Base-by-base conservation (phyloP, 2,329 filamentous ascomycete genomes). In the Allantophomopsis lycopodina region DNA sequence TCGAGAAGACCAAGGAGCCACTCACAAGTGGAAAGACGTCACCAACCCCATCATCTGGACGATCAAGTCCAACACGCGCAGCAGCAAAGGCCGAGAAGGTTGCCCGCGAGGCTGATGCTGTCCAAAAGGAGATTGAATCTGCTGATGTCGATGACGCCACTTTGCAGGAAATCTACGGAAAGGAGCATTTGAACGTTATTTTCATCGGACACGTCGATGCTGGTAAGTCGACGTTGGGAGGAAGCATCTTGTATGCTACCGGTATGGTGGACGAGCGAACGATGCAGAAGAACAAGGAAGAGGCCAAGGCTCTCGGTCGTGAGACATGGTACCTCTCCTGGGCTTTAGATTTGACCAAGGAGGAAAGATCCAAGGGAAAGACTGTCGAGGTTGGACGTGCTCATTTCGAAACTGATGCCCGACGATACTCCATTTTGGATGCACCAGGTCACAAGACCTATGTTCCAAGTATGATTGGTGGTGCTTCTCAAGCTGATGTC, bases 201-300 rank as follows among this genome's bases (percentile, higher is more conserved):
- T 95, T 96, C 64, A 83, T 96, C 55, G 89, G 91, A 38, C 91
- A 98, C 70, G 93, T 98, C 53, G 91, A 98, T 66, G 91, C 91
- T 39, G 91, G 91, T 52, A 98, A 98, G 67, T 95, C 87, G 32
- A 98, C 91, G 3, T 71, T 98, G 5, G 91, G 91, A 57, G 91
- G 91, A 38, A 84, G 84, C 39, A 94, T 98, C 46, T 70, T 98
- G 12, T 94, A 91, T 60, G 78, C 77, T 39, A 95, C 89, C 5
- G 91, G 91, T 44, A 98, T 96, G 91, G 91, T 98, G n/a, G 93
- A 98, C 55, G 87, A 98, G 63, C 78, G 91, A 58, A 98, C 91
- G 30, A 76, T 98, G 71, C 91, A 98, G 40, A 98, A 98, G 65
- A 94, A 94, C 70, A 94, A 89, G 73, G 78, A 76, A 51, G 93